Evolutionary conservation across 305 asterid species (phyloP), one percentile per base, ranked within the genome.

Genomic region (Lippia alba): DNA sequence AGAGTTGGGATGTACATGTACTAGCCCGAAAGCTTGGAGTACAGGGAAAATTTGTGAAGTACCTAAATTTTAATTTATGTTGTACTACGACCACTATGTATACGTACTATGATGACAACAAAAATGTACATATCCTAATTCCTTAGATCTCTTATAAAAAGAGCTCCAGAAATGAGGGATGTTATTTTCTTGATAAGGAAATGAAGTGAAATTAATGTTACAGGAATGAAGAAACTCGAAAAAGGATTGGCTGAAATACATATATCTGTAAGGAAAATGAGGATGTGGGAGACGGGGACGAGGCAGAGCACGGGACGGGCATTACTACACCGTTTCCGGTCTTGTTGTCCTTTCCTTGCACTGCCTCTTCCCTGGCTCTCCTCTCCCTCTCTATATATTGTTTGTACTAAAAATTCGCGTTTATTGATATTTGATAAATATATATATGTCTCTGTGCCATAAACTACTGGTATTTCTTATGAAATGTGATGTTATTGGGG

Each of bases 271-370:
- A 36, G 41, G 63, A 4, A 14, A 57, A 12, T 32, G 63, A 1
- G 11, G 85, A 4, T 36, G 41, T 4, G 84, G 78, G 83, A 86
- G 89, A 78, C 86, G 70, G 90, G 89, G 90, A 76, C 75, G 92
- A 88, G 92, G 19, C 78, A 68, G 92, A 84, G 95, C 95, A 86
- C 70, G 92, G 69, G 66, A 84, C 45, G 87, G 82, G 48, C 69
- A 17, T 66, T 72, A 75, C 69, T 48, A 74, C 64, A 55, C 63
- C 61, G 4, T 6, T 2, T 5, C 15, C 40, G 83, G 56, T 81
- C 65, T 72, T 53, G 75, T 57, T 70, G 79, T 72, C 81, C 85
- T 76, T 86, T 78, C 77, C 88, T 45, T 81, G 85, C 85, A 81
- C 85, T 81, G 85, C 85, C 85, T 81, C 85, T 81, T 81, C 82